Conservation (phyloP, 805 yeast genomes). For the Limtongozyma cylindracea region DNA sequence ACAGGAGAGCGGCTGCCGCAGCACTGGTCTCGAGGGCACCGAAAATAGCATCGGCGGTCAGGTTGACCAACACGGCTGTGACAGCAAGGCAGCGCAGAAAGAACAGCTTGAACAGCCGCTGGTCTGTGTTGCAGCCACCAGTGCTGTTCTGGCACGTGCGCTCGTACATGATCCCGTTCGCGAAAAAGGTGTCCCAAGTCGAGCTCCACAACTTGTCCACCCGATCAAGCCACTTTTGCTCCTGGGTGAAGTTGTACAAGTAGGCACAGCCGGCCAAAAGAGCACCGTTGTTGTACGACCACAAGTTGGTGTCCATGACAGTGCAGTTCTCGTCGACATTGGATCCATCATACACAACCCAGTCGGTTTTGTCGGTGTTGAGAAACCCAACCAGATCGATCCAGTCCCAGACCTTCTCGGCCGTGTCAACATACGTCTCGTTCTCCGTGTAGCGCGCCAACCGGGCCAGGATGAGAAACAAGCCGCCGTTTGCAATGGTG, state of each 20-base stretch:
- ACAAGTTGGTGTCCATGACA: slow-evolving; percentile 27
- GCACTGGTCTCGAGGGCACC: slow-evolving; percentile 15
- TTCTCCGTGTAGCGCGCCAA: slow-evolving; percentile 66
- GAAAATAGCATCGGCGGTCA: slow-evolving; percentile 19
- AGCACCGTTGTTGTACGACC: slow-evolving; percentile 79
- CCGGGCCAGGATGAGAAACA: slow-evolving; percentile 73
- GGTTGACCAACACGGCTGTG: slow-evolving; percentile 50
- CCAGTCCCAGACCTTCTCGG: slow-evolving; percentile 67
- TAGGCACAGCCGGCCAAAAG: slow-evolving; percentile 62
- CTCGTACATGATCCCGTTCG: slow-evolving; percentile 62
- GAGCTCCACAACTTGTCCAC: slow-evolving; percentile 17
- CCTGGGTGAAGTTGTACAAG: slow-evolving; percentile 47
- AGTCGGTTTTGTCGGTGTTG: slow-evolving; percentile 13
- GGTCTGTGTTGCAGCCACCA: slow-evolving; percentile 50
- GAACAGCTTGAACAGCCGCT: slow-evolving; percentile 79
- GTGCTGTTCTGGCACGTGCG: slow-evolving; percentile 50
- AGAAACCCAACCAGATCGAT: slow-evolving; percentile 24
- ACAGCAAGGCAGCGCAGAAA: slow-evolving; percentile 49
- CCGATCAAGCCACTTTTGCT: slow-evolving; percentile 39
- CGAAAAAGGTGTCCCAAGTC: no score
- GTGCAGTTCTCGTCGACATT: slow-evolving; percentile 33
- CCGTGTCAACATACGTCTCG: slow-evolving; percentile 48
- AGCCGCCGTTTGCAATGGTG: slow-evolving; percentile 72
- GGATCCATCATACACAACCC: slow-evolving; percentile 60
- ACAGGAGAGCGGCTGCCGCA: slow-evolving; percentile 4